Evolutionary conservation across 1,284 basidiomycete species (phyloP).

Genomic region (Inonotus hispidus): DNA sequence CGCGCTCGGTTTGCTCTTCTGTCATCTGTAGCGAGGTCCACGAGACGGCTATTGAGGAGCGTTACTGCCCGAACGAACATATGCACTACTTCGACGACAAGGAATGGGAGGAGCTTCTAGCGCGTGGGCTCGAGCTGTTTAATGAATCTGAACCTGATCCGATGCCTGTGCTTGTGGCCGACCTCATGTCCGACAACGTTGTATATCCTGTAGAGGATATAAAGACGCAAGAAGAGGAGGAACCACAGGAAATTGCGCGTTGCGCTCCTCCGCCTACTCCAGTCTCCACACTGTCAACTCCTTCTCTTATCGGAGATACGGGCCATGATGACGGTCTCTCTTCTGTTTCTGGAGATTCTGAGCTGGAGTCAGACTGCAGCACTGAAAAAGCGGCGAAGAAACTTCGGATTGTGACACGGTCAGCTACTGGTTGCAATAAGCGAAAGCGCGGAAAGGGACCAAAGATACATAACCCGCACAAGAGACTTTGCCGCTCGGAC

Average conservation of each 20-base stretch:
- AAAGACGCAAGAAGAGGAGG: constrained; percentile 5
- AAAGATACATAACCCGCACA: constrained; percentile 2
- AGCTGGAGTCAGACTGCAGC: constrained; percentile 9
- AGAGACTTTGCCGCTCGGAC: constrained; percentile 10
- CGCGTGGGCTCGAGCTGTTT: constrained; percentile 7
- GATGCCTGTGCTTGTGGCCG: not conserved
- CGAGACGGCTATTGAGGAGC: constrained; percentile 16
- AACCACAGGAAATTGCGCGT: not conserved
- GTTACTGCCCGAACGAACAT: constrained; percentile 17
- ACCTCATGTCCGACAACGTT: not conserved
- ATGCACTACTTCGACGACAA: constrained; percentile 9
- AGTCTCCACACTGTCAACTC: constrained; percentile 13
- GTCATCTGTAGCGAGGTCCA: constrained; percentile 16
- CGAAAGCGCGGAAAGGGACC: constrained; percentile 13
- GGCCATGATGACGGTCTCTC: not conserved
- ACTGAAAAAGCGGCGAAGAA: not conserved
- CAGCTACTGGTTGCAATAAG: constrained; percentile 1
- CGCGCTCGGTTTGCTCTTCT: constrained; percentile 4
- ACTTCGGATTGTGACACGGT: not conserved
- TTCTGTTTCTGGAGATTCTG: not conserved
- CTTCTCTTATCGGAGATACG: constrained; percentile 10
- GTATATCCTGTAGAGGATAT: not conserved
- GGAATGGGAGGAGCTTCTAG: constrained; percentile 16
- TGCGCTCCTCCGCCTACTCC: constrained; percentile 14
- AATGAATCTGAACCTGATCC: constrained; percentile 11